Evolutionary conservation across 129 eudicot species (phyloP), one percentile per base, ranked within the genome.

Genomic region (Pulicaria dysenterica): DNA sequence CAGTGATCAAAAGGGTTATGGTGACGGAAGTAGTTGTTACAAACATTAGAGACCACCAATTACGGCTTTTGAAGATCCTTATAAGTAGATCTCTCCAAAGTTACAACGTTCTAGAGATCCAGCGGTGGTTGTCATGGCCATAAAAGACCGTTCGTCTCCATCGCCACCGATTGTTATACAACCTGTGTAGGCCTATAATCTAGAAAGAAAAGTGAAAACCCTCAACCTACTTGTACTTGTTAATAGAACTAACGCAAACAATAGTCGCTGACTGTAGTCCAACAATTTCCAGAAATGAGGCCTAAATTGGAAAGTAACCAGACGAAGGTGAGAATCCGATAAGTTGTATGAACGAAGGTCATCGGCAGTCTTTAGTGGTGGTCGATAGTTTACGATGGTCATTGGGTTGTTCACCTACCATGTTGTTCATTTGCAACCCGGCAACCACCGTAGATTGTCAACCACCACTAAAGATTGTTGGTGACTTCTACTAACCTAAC

Each of bases 121-220:
- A 50, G 49, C 62, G 69, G 68, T 71, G 64, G 65, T 70, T 62
- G 49, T 40, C 39, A 75, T 70, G 86, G 45, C 58, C 12, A 68
- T 40, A 59, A 58, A 68, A 37, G 50, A 37, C 49, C 36, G 82
- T 59, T 44, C 77, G 13, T 36, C 78, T 42, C 39, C 80, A 58
- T 11, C 34, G 34, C 82, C 76, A 16, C 69, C 75, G 39, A 69
- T 89, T 69, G 46, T 80, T 39, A 62, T 86, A 43, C 88, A 96
- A 7, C 74, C 85, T 8, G 97, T 91, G 5, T 88, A 88, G 88
- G 59, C 84, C 41, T 39, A 70, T 37, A 91, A 91, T 67, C 69
- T 83, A 5, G 85, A 73, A 3, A 42, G 31, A 24, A 24, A 24
- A 24, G 31, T 0, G 31, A 24, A 24, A 24, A 24, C 1, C 31